phyloP scores from a whole-genome alignment of 106 monocot species.

The Ottelia alismoides region DNA sequence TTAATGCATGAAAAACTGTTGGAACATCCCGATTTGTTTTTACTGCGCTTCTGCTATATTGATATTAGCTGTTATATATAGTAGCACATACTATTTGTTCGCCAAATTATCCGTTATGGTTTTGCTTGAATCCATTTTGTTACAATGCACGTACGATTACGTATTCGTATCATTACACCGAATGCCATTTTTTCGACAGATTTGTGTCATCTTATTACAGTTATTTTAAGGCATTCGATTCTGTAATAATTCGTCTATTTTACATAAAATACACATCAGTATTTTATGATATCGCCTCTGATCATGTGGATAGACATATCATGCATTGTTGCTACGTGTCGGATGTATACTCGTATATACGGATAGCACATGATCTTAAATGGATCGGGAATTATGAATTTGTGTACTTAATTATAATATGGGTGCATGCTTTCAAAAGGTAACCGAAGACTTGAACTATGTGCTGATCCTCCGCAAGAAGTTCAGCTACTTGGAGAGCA shows the following conservation, averaged over 20 bases:
- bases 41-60: too few species aligned
- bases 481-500: slow-evolving; percentile 89
- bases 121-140: background rate
- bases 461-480: slow-evolving; percentile 71
- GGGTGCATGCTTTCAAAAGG: too few species aligned
- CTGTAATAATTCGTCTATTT: background rate
- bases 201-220: background rate
- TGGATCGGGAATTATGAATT: background rate
- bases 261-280: background rate
- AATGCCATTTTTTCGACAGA: background rate
- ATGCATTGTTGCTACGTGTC: background rate
- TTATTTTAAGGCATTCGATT: background rate
- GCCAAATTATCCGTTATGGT: background rate
- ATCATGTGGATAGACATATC: background rate
- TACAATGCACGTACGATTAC: too few species aligned
- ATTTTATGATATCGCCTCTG: background rate
- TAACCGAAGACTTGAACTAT: slow-evolving; percentile 70
- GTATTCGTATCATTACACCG: background rate
- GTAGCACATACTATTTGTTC: too few species aligned
- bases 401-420: too few species aligned
- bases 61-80: too few species aligned
- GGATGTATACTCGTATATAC: background rate
- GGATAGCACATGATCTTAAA: background rate
- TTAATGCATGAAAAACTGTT: too few species aligned
- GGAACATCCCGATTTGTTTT: too few species aligned